Evolutionary conservation across 352 stramenopile species (phyloP), one percentile per base, ranked within the genome.

Genomic region (Pythium rhizo-oryzae): DNA sequence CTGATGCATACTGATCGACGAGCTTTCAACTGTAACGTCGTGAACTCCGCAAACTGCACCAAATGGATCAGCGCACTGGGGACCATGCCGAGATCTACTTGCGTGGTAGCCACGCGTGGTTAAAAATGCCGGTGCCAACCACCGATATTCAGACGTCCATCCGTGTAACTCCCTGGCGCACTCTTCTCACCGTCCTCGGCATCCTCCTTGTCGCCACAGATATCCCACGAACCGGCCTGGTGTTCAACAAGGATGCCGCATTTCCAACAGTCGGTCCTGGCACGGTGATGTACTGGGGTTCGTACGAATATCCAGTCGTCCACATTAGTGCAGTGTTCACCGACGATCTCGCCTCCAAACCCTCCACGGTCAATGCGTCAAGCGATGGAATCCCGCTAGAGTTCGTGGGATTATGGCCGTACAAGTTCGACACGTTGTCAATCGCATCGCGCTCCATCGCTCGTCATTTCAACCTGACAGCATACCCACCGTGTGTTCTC

Each of bases 401-500:
- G 2, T 8, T 6, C 7, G 23, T 68, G 5, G 19, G 30, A 21
- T 13, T 61, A 6, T 68, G 61, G 50, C 15, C 39, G 52, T 61
- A 61, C 51, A 61, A 68, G 39, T 59, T 39, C 37, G 61, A 68
- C 51, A 61, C 61, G 19, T 41, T 61, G 39, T 68, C 61, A 8
- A 68, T 68, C 24, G 16, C 50, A 0, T n/a, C 33, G 35, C 47
- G 49, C 3, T 18, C 51, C 24, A 50, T 61, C 16, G 61, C 23
- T 6, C 21, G 25, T 21, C 39, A 61, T 23, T 25, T 68, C 12
- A 53, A 68, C 28, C 35, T 68, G 11, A n/a, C 24, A 13, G 61
- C 65, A 1, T 76, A 70, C 44, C 67, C 75, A 13, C 54, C 12
- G 0, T 82, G 74, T 23, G 59, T 85, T 4, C 57, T 77, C 2